Evolutionary conservation across 2,329 filamentous ascomycete genomes (phyloP), one percentile per base, ranked within the genome.

Genomic region (Alternaria viburni): DNA sequence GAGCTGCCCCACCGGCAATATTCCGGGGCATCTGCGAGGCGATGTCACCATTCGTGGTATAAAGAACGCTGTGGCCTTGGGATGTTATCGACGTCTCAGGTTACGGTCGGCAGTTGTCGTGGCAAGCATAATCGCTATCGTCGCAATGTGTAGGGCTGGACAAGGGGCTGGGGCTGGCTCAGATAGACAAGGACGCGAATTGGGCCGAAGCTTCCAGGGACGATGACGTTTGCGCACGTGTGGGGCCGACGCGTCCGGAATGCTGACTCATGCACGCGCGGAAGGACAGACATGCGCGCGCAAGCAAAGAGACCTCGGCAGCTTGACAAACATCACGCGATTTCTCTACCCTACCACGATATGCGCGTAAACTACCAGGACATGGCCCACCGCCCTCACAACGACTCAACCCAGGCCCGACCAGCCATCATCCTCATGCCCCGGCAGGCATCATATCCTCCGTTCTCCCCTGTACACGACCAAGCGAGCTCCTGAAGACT

Each of bases 1-100:
- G 28, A 41, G 57, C 15, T 30, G 59, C 55, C 55, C 62, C 59
- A 59, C 55, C 62, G 59, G 62, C 30, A 54, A 41, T 59, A 62
- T 54, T 44, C 45, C 51, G 59, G 62, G 12, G 25, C 15, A 55
- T 54, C 28, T 50, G 25, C 10, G 52, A 44, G 52, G 21, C n/a
- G 52, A 13, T 54, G 19, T 41, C 32, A 36, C 57, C 17, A 28
- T 49, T 32, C 23, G 44, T 47, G n/a, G 21, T 15, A 54, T 50
- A 12, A n/a, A 17, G 21, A n/a, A 43, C 9, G 45, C 43, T 25
- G 30, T 28, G 30, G 26, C 36, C 50, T 60, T 60, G 50, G 51
- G 30, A 44, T 32, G 17, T 21, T 61, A 50, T 61, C 21, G 13
- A 41, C 21, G 44, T 43, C 58, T 61, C 28, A 28, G 49, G 23